Evolutionary conservation across 78 protist species (phyloP).

Genomic region (Pelomyxa schiedti): DNA sequence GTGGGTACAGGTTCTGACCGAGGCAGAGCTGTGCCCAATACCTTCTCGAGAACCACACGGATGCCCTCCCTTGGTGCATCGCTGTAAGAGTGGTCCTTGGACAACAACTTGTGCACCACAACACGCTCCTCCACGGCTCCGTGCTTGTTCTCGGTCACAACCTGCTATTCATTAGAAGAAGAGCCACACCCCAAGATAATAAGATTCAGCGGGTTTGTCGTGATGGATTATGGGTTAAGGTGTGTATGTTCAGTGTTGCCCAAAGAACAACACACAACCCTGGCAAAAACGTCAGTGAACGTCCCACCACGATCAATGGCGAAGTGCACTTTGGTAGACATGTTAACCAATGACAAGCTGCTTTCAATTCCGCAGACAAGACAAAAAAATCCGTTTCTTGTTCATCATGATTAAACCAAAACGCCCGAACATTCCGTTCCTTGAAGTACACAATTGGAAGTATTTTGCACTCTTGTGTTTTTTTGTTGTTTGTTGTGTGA

Average conservation of each 20-base stretch:
- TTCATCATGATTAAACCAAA: no score
- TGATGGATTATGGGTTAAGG: background rate
- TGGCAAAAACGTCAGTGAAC: conserved; percentile 81
- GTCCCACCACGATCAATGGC: conserved; percentile 93
- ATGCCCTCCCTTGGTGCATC: conserved; percentile 94
- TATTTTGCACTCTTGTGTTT: no score
- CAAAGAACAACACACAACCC: conserved; percentile 15
- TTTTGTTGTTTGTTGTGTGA: no score
- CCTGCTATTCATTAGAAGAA: background rate
- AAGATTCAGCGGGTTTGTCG: background rate
- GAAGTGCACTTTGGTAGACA: conserved; percentile 33
- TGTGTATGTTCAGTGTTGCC: background rate
- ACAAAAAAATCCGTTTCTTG: no score
- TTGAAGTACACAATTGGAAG: no score
- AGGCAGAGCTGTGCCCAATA: background rate
- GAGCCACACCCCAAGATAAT: background rate
- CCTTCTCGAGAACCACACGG: conserved; percentile 58
- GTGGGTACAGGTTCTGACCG: background rate
- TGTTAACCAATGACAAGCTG: no score
- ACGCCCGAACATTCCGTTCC: no score
- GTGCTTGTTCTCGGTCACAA: background rate
- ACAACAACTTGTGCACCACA: conserved; percentile 65
- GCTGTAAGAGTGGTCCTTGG: conserved; percentile 74
- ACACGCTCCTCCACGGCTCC: conserved; percentile 7
- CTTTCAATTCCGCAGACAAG: no score